Evolutionary conservation across 257 asterid species (phyloP).

Genomic region (Coffea eugenioides): DNA sequence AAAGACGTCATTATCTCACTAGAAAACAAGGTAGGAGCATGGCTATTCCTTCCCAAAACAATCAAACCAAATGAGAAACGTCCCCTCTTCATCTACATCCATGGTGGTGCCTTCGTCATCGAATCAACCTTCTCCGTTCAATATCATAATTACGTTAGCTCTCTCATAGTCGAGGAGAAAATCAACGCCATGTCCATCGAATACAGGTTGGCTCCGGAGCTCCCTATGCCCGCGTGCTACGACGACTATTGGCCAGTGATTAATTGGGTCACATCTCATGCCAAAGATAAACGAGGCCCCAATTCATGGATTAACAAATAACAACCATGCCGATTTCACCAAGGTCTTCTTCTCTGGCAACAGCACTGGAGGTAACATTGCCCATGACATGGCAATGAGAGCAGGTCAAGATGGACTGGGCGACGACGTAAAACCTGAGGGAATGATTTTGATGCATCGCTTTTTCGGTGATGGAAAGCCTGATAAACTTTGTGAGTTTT

Average conservation of each 20-base stretch:
- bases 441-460: conserved; percentile 63
- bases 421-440: conserved; percentile 28
- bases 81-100: conserved; percentile 66
- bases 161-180: conserved; percentile 44
- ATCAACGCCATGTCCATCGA: conserved; percentile 57
- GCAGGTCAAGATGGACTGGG: conserved; percentile 14
- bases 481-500: conserved; percentile 11
- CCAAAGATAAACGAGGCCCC: conserved; percentile 25
- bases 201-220: conserved; percentile 73
- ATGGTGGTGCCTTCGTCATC: conserved; percentile 71
- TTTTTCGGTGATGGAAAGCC: conserved; percentile 43
- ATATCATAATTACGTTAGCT: conserved; percentile 43
- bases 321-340: conserved; percentile 39
- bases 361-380: conserved; percentile 80
- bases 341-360: conserved; percentile 64
- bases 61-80: conserved; percentile 29
- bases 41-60: conserved; percentile 58
- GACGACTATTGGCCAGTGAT: conserved; percentile 57
- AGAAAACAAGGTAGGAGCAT: conserved; percentile 36
- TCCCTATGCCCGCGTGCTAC: conserved; percentile 62
- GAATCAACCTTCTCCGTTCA: conserved; percentile 57
- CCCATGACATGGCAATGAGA: conserved; percentile 49
- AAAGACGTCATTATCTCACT: conserved; percentile 54
- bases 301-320: conserved; percentile 53
- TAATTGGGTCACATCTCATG: conserved; percentile 52